phyloP scores from a whole-genome alignment of 2,329 filamentous ascomycete genomes.

The Triangularia verruculosa region DNA sequence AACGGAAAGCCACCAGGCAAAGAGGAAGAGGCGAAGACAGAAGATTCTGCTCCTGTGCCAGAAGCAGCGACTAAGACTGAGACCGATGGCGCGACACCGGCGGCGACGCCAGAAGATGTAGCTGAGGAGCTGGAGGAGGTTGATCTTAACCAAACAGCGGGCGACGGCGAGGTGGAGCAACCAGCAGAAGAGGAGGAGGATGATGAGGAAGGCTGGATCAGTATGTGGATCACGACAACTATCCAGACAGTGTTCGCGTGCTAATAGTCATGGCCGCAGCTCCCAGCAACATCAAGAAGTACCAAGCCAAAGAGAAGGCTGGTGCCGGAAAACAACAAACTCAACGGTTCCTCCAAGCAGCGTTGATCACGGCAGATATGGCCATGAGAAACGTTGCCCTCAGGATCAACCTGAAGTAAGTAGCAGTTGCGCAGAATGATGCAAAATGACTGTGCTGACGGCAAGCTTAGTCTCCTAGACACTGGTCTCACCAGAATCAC shows the following conservation, averaged over 20 bases:
- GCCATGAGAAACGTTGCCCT: conserved; percentile 97
- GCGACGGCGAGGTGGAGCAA: conserved; percentile 28
- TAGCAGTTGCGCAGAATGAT: background rate
- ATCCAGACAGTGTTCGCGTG: too few species aligned
- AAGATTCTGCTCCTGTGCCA: background rate
- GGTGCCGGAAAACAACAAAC: conserved; percentile 48
- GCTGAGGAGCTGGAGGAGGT: conserved; percentile 28
- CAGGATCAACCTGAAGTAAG: conserved; percentile 74
- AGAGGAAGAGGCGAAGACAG: conserved; percentile 30
- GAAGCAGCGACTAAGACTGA: conserved; percentile 36
- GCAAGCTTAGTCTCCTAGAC: conserved; percentile 61
- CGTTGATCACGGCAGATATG: conserved; percentile 92
- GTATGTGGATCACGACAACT: conserved; percentile 18
- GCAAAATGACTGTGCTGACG: conserved; percentile 12
- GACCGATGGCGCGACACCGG: too few species aligned
- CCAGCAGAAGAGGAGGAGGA: conserved; percentile 23
- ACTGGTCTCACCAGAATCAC: conserved; percentile 71
- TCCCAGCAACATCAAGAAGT: conserved; percentile 82
- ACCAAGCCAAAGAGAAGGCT: conserved; percentile 65
- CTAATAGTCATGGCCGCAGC: too few species aligned
- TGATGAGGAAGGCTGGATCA: conserved; percentile 28
- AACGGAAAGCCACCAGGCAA: conserved; percentile 64
- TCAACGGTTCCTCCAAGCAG: conserved; percentile 72
- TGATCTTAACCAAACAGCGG: conserved; percentile 21
- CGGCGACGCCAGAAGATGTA: conserved; percentile 17